Base-by-base conservation (phyloP, 305 asterid species). In the Petunia hybrid region DNA sequence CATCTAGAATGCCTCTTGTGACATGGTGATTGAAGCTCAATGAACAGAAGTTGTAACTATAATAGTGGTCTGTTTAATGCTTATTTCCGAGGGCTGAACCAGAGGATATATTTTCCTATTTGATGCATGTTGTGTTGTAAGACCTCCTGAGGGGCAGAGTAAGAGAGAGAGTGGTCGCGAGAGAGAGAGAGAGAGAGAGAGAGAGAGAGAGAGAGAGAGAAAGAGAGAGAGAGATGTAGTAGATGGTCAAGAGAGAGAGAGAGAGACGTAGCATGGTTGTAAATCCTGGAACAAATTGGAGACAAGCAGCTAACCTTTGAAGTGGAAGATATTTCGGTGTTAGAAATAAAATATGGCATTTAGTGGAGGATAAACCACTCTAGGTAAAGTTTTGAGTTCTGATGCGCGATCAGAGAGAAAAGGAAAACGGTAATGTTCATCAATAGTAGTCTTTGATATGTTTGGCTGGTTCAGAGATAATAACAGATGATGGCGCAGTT, bases 301-400 rank as follows among this genome's bases (percentile, higher is more conserved):
- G 45, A 73, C 62, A 12, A 1, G 7, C 62, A 48, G 62, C 78
- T 73, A 51, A 35, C 8, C 40, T 1, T 38, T 71, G 22, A 22
- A 31, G 6, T 46, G 10, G 7, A 35, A 10, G 39, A 48, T 48
- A 2, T 16, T 35, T 0, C 6, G 6, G 7, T 51, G 10, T 48
- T 71, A 48, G 42, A 71, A 46, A 3, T 38, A 71, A 10, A 71
- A 31, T 10, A 3, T 14, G 31, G 60, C 8, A 13, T 14, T 71
- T 71, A 48, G 43, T 35, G 6, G 43, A 10, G 4, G 57, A 45
- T 1, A n/a, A 31, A 10, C 77, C 41, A 48, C 12, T 46, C 42
- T 70, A 22, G 5, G 75, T 67, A n/a, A 67, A n/a, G 40, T 5
- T 43, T 70, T 45, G 77, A 46, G 60, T 46, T 46, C 77, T 70